Evolutionary conservation across 1,139 yeast genomes (phyloP), one percentile per base, ranked within the genome.

Genomic region (Zygosaccharomyces sapae): DNA sequence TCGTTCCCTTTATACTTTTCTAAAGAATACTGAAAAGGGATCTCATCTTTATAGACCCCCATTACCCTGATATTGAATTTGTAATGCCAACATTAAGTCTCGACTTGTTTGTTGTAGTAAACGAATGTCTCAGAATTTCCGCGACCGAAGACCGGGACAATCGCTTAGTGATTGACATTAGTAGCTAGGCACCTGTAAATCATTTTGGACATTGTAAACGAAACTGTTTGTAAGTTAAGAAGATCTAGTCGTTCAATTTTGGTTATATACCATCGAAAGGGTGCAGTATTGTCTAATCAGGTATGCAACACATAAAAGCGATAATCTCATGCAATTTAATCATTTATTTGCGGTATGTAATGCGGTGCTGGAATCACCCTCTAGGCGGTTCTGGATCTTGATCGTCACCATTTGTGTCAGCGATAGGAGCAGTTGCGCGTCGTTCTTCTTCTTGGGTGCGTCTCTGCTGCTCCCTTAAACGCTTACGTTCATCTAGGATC

Each of bases 1-100:
- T n/a, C n/a, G n/a, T n/a, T n/a, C n/a, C n/a, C n/a, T n/a, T 46
- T 51, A 51, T 51, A 51, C 47, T 29, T 50, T 45, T 45, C 39
- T 18, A 22, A 24, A 10, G 31, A 19, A 8, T n/a, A n/a, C n/a
- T 37, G 40, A n/a, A 24, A 9, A 24, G 24, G 18, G 20, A 24
- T 27, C 31, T 30, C 31, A 24, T 20, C 31, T 10, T 37, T 37
- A 37, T 4, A 7, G 5, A n/a, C n/a, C n/a, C 30, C 4, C 9
- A 31, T 37, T 37, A 37, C 40, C 40, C 40, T 30, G 10, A 6
- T 4, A 12, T 10, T 19, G 30, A 24, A 37, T 37, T 37, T 37
- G 40, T 37, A 37, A 37, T 37, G 8, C 19, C 31, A 16, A 13
- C n/a, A 22, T 37, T 7, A 37, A 37, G 40, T 37, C 40, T 10